Conservation (phyloP, 805 yeast species). For the Torulaspora microellipsoides region DNA sequence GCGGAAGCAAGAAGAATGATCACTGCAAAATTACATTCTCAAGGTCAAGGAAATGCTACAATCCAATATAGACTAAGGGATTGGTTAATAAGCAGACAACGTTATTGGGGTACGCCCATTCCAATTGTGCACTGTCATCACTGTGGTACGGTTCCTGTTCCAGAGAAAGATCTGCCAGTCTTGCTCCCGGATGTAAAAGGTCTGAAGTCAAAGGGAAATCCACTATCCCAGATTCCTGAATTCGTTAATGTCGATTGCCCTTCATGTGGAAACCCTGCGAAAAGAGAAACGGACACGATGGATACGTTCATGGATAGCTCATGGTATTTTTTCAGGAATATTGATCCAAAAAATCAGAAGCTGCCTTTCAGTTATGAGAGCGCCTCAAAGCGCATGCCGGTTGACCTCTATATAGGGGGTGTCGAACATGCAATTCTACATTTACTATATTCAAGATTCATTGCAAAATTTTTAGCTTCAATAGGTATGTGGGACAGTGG, state of each 20-base stretch:
- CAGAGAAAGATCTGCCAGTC: conserved; percentile 82
- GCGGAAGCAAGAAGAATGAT: conserved; percentile 50
- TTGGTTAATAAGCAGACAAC: conserved; percentile 91
- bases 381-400: conserved; percentile 63
- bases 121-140: conserved; percentile 83
- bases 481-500: conserved; percentile 67
- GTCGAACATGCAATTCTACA: conserved; percentile 96
- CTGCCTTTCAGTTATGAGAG: conserved; percentile 49
- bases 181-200: conserved; percentile 57
- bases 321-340: conserved; percentile 87
- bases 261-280: conserved; percentile 64
- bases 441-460: conserved; percentile 77
- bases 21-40: conserved; percentile 37
- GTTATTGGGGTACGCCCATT: conserved; percentile 99
- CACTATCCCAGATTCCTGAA: conserved; percentile 59
- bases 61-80: conserved; percentile 71
- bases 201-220: conserved; percentile 53
- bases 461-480: conserved; percentile 70
- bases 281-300: conserved; percentile 96
- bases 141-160: conserved; percentile 93
- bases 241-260: conserved; percentile 81
- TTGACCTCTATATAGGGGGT: conserved; percentile 90
- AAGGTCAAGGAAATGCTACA: conserved; percentile 42
- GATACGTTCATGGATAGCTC: conserved; percentile 98
- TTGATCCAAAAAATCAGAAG: conserved; percentile 61